phyloP scores from a whole-genome alignment of 352 stramenopile species.

The Phytophthora parvispora region DNA sequence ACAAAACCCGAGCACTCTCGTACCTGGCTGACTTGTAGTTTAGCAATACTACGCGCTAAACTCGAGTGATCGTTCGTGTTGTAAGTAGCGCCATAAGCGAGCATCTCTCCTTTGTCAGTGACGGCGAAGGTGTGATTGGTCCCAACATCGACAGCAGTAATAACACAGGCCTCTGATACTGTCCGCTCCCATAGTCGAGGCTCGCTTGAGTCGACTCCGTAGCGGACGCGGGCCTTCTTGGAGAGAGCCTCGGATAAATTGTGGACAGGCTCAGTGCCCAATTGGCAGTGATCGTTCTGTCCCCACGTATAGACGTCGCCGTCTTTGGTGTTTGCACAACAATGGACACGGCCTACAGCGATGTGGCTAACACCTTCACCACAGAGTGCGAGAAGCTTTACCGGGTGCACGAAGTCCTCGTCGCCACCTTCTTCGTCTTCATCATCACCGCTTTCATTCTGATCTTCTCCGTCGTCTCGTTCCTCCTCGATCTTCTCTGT shows the following conservation, averaged over 20 bases:
- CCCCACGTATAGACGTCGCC: slow-evolving; percentile 89
- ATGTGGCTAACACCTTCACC: slow-evolving; percentile 79
- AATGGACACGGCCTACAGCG: slow-evolving; percentile 81
- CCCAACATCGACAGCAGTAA: slow-evolving; percentile 65
- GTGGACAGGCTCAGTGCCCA: slow-evolving; percentile 74
- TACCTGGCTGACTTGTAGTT: slow-evolving; percentile 73
- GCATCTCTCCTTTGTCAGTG: slow-evolving; percentile 57
- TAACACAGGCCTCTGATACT: slow-evolving; percentile 63
- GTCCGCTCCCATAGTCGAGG: slow-evolving; percentile 78
- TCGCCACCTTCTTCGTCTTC: slow-evolving; percentile 50
- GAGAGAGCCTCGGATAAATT: slow-evolving; percentile 59
- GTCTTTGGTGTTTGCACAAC: slow-evolving; percentile 79
- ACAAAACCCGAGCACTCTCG: background rate
- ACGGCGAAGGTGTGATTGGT: slow-evolving; percentile 82
- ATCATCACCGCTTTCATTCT: slow-evolving; percentile 24
- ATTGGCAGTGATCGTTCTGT: slow-evolving; percentile 86
- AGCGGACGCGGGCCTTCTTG: slow-evolving; percentile 68
- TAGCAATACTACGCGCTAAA: slow-evolving; percentile 60
- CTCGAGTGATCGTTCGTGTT: slow-evolving; percentile 69
- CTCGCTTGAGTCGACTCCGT: slow-evolving; percentile 69
- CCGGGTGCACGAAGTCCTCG: slow-evolving; percentile 77
- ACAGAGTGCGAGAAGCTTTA: slow-evolving; percentile 73
- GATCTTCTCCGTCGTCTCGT: slow-evolving; percentile 14
- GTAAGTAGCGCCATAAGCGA: slow-evolving; percentile 80
- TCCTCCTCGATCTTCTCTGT: slow-evolving; percentile 27